Conservation (phyloP, 805 yeast genomes). For the Dipodascopsis uninucleata region DNA sequence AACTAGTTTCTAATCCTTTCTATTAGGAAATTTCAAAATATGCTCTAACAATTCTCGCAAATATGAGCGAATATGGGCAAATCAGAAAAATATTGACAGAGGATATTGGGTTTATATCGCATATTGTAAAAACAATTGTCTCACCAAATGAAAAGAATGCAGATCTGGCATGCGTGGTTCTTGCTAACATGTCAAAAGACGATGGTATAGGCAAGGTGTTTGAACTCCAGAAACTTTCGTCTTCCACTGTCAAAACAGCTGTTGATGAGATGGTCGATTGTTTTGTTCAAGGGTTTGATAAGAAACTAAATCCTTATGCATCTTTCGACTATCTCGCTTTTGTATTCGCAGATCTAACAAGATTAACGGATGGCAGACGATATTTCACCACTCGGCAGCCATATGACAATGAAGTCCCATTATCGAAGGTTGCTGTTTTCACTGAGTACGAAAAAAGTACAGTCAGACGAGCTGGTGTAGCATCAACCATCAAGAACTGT, state of each 20-base stretch:
- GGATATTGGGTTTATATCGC: constrained; percentile 51
- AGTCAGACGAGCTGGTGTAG: constrained; percentile 86
- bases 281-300: constrained; percentile 78
- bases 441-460: constrained; percentile 75
- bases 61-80: constrained; percentile 66
- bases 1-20: background rate
- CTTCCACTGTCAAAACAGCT: constrained; percentile 34
- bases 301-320: constrained; percentile 66
- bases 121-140: constrained; percentile 34
- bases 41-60: constrained; percentile 75
- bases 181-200: constrained; percentile 81
- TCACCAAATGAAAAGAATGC: constrained; percentile 57
- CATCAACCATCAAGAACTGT: constrained; percentile 86
- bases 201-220: constrained; percentile 45
- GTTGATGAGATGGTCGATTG: constrained; percentile 84
- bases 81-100: constrained; percentile 63
- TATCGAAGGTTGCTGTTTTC: constrained; percentile 76
- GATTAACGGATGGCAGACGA: constrained; percentile 55
- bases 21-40: constrained; percentile 29
- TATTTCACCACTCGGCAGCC: constrained; percentile 70
- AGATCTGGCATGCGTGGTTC: constrained; percentile 76
- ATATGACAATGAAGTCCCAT: constrained; percentile 73
- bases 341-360: constrained; percentile 85
- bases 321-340: constrained; percentile 78
- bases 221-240: constrained; percentile 8